These are phyloP conservation scores for Salvia miltiorrhiza DNA, from an alignment of 257 asterid species.

Conservation along the genomic window DNA sequence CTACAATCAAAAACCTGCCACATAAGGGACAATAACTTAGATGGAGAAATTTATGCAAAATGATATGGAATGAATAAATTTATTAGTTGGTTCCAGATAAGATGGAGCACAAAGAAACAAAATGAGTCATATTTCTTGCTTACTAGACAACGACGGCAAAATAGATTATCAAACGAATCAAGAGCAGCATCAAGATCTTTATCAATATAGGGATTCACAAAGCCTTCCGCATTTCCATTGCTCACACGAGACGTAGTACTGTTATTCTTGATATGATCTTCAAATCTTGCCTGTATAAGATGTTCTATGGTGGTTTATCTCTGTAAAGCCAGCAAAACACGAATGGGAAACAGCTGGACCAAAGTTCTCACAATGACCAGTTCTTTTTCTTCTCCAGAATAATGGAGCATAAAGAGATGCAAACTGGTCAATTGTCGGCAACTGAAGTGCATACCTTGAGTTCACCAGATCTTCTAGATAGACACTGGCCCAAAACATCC, in stretches of 20 bases:
- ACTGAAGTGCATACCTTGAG: slow-evolving; percentile 59
- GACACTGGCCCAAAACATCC: slow-evolving; percentile 62
- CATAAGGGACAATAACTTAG: slow-evolving; percentile 15
- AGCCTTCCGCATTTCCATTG: slow-evolving; percentile 47
- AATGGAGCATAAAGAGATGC: slow-evolving; percentile 18
- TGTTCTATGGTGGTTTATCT: slow-evolving; percentile 63
- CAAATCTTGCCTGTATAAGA: slow-evolving; percentile 93
- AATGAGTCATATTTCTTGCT: slow-evolving; percentile 28
- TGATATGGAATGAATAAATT: neutral
- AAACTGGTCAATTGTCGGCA: slow-evolving; percentile 8
- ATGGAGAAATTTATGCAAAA: slow-evolving; percentile 13
- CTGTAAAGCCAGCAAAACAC: slow-evolving; percentile 51
- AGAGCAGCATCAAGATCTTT: slow-evolving; percentile 89
- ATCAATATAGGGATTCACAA: slow-evolving; percentile 63
- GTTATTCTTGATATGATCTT: slow-evolving; percentile 53
- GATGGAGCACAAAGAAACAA: neutral
- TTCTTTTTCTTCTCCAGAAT: slow-evolving; percentile 29
- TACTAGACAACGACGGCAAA: slow-evolving; percentile 95
- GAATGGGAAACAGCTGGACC: slow-evolving; percentile 67
- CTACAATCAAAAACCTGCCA: slow-evolving; percentile 91
- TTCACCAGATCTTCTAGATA: slow-evolving; percentile 67
- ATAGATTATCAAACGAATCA: slow-evolving; percentile 89
- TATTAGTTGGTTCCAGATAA: neutral
- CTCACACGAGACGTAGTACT: slow-evolving; percentile 29
- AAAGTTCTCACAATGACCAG: slow-evolving; percentile 62